phyloP scores from a whole-genome alignment of 352 stramenopile species.

The Pythium phragmiticola region DNA sequence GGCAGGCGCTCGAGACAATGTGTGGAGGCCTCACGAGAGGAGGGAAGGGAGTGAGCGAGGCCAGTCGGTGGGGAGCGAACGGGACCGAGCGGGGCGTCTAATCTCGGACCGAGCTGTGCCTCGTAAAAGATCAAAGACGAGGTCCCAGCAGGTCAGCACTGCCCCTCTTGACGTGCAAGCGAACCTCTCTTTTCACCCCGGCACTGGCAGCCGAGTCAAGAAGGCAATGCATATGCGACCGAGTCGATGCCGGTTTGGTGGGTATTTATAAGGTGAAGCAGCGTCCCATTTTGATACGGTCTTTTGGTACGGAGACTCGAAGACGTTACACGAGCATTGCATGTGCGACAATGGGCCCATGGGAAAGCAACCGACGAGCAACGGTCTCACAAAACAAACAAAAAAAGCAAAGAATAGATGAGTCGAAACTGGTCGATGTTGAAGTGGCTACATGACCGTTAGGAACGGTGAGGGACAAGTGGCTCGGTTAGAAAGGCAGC shows the following conservation, averaged over 20 bases:
- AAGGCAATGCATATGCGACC: not conserved
- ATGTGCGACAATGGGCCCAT: not conserved
- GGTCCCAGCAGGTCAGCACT: not conserved
- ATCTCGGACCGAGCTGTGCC: slow-evolving; percentile 8
- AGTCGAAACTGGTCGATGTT: slow-evolving; percentile 18
- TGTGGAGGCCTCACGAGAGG: slow-evolving; percentile 14
- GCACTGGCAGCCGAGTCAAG: not conserved
- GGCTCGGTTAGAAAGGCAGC: slow-evolving; percentile 46
- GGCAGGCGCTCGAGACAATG: slow-evolving; percentile 23
- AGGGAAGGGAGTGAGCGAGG: not conserved
- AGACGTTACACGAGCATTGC: not conserved
- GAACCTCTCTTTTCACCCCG: no score
- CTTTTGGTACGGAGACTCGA: not conserved
- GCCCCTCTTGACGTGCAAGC: no score
- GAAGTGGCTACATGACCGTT: slow-evolving; percentile 19
- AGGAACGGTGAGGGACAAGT: not conserved
- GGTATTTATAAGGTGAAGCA: slow-evolving; percentile 4
- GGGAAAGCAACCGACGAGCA: slow-evolving; percentile 12
- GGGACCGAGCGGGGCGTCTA: slow-evolving; percentile 1
- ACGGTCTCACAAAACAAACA: not conserved
- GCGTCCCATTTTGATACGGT: slow-evolving; percentile 1
- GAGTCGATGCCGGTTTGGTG: not conserved
- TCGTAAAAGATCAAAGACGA: not conserved
- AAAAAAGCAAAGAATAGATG: slow-evolving; percentile 15
- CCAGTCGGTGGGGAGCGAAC: not conserved